Evolutionary conservation across 768 basidiomycete species (phyloP).

Genomic region (Tylopilus sp.): DNA sequence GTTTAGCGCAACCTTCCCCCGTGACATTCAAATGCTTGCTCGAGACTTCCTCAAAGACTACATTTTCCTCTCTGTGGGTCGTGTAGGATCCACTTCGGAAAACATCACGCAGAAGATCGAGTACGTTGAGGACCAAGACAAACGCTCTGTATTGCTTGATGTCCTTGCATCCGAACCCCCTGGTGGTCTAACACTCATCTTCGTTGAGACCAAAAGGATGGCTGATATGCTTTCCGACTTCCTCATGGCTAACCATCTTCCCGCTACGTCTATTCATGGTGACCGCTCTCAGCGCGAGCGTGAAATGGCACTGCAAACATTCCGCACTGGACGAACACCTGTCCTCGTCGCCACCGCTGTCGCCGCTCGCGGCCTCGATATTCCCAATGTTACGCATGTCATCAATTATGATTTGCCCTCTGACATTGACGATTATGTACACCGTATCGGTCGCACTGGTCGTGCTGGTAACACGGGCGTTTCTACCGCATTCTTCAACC

Average conservation of each 20-base stretch:
- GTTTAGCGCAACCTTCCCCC: conserved; percentile 99
- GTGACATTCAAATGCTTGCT: conserved; percentile 96
- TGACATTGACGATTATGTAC: conserved; percentile 99
- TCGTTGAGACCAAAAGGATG: conserved; percentile 99
- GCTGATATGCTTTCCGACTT: conserved; percentile 98
- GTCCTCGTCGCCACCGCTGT: conserved; percentile 98
- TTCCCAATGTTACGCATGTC: conserved; percentile 98
- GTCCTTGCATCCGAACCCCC: conserved; percentile 72
- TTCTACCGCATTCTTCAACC: conserved; percentile 94
- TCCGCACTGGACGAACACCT: conserved; percentile 92
- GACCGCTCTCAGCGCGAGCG: conserved; percentile 98
- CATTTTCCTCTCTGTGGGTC: conserved; percentile 97
- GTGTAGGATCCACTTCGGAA: conserved; percentile 97
- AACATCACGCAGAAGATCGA: conserved; percentile 99
- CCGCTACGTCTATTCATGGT: conserved; percentile 96
- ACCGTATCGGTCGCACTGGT: conserved; percentile 96
- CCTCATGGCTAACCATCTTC: conserved; percentile 75
- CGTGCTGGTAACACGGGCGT: conserved; percentile 98
- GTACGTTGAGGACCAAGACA: conserved; percentile 96
- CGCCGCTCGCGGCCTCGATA: conserved; percentile 97
- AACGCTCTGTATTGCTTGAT: conserved; percentile 94
- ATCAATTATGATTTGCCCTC: conserved; percentile 97
- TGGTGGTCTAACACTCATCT: conserved; percentile 87
- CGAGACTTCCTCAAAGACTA: conserved; percentile 98
- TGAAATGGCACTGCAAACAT: conserved; percentile 91